Base-by-base conservation (phyloP, 352 stramenopile genomes). In the Globisporangium nunn region DNA sequence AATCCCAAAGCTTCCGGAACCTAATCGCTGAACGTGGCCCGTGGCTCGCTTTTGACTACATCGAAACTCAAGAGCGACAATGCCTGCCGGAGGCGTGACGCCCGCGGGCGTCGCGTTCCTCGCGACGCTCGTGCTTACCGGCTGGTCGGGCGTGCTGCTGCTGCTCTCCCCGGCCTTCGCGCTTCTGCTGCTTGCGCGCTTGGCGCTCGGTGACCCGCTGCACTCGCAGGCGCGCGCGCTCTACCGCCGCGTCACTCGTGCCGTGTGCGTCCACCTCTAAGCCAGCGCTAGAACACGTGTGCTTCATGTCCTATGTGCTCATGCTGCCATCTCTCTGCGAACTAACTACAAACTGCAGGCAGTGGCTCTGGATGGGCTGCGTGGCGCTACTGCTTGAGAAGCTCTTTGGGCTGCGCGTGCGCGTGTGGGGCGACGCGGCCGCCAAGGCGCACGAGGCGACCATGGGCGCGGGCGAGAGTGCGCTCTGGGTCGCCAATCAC, bases 281-380 rank as follows among this genome's bases (percentile, higher is more conserved):
- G 23, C 33, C 6, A 37, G 33, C 8, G 33, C 33, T 37, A 8
- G 33, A 8, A 37, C 23, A 23, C 23, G 33, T 37, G 33, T 37
- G 31, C 10, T 5, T 37, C 6, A 37, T 37, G 33, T 8, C 6
- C 10, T 8, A 23, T 23, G 23, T 23, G 23, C 23, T 23, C 23
- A 23, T 23, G 23, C 23, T 23, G 23, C 23, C 23, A 23, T 23
- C 23, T 23, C 23, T 23, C 23, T 23, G 23, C 23, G 23, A 23
- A 23, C 23, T 23, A 23, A 23, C 23, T 23, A 23, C 23, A 23
- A 23, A 23, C 23, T 37, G 33, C 17, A 92, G 77, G 39, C 82
- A 93, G 84, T 89, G 76, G 70, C 67, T 72, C 50, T 92, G 82
- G 82, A 89, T 89, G 71, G 80, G 74, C 6, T 72, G 83, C 55